These are phyloP conservation scores for Fusarium praegraminearum DNA, from an alignment of 2,329 filamentous ascomycete genomes.

Conservation along the genomic window DNA sequence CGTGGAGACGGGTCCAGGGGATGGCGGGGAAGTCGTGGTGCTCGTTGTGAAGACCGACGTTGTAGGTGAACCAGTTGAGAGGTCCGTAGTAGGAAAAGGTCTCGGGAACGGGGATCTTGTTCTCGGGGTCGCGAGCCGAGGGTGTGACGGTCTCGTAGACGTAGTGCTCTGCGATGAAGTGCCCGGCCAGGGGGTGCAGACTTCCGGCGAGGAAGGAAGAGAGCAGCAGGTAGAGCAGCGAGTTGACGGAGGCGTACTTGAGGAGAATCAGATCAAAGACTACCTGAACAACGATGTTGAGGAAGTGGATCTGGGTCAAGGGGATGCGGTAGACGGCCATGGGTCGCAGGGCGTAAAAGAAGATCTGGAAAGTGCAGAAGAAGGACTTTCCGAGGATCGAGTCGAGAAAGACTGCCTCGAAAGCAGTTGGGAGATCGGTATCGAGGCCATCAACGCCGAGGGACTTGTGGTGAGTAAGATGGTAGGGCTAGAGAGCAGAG, in stretches of 20 bases:
- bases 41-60: conserved; percentile 97
- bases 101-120: conserved; percentile 80
- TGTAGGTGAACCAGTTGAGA: conserved; percentile 93
- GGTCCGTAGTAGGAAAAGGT: conserved; percentile 97
- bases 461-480: conserved; percentile 98
- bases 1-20: conserved; percentile 88
- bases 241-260: conserved; percentile 68
- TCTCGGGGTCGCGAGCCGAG: conserved; percentile 67
- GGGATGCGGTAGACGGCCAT: conserved; percentile 94
- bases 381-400: conserved; percentile 97
- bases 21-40: conserved; percentile 99
- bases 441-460: conserved; percentile 96
- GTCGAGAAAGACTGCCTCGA: conserved; percentile 94
- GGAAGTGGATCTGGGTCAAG: conserved; percentile 83
- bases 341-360: conserved; percentile 97
- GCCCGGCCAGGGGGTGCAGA: conserved; percentile 92
- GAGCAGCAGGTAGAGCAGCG: conserved; percentile 85
- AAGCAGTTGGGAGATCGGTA: conserved; percentile 90
- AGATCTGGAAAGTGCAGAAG: conserved; percentile 98
- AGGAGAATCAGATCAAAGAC: conserved; percentile 80
- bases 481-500: conserved; percentile 77
- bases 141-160: conserved; percentile 76
- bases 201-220: conserved; percentile 94
- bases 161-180: conserved; percentile 99
- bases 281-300: conserved; percentile 84